Conservation (phyloP, 129 eudicot species). For the Cynara cardunculus region DNA sequence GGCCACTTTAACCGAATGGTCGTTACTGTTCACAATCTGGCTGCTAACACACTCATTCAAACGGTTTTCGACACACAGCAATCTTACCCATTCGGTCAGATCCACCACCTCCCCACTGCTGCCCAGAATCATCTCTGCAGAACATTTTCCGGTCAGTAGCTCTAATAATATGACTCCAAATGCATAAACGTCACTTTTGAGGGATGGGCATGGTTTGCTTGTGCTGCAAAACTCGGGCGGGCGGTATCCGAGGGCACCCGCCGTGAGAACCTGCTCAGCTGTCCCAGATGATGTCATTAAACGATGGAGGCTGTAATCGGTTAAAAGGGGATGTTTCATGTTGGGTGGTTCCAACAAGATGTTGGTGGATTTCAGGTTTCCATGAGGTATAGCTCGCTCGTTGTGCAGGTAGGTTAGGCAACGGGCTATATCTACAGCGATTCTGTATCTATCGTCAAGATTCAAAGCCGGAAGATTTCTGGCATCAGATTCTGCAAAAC, state of each 20-base stretch:
- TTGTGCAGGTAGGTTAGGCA: constrained; percentile 77
- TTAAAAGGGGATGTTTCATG: constrained; percentile 45
- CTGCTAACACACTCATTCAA: constrained; percentile 45
- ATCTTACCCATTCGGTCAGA: constrained; percentile 72
- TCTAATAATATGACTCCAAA: constrained; percentile 78
- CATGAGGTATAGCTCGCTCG: constrained; percentile 79
- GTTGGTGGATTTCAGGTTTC: constrained; percentile 85
- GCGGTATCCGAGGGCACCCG: constrained; percentile 74
- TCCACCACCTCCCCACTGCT: constrained; percentile 54
- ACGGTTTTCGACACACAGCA: constrained; percentile 53
- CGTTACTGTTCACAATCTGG: constrained; percentile 20
- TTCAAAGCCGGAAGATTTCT: constrained; percentile 38
- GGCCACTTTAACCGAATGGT: constrained; percentile 25
- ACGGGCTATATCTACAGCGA: constrained; percentile 54
- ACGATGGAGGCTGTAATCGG: constrained; percentile 90
- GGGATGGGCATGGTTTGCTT: constrained; percentile 81
- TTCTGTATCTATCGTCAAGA: constrained; percentile 47
- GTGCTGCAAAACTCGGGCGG: constrained; percentile 88
- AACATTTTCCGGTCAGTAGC: constrained; percentile 63
- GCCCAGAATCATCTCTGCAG: constrained; percentile 53
- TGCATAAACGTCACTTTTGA: constrained; percentile 84
- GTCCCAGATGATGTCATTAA: constrained; percentile 75
- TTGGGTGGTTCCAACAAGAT: constrained; percentile 53
- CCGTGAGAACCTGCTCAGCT: constrained; percentile 74
- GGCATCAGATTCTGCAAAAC: constrained; percentile 52